Base-by-base conservation (phyloP, 1,139 yeast genomes). In the Blastobotrys serpentis region DNA sequence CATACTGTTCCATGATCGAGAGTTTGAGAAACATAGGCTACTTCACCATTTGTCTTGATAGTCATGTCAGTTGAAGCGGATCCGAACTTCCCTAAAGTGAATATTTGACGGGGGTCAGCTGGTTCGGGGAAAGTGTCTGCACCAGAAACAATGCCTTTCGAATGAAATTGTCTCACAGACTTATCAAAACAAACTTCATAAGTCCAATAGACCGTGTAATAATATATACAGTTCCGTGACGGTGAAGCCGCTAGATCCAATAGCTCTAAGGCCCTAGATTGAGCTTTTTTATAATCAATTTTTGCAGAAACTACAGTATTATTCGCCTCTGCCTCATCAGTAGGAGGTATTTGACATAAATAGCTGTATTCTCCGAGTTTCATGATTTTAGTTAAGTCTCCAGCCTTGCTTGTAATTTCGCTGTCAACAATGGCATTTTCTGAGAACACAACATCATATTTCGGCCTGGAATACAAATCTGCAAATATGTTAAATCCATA, bases 1-100 rank as follows among this genome's bases (percentile, higher is more conserved):
- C 98, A 90, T 1, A 74, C 57, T 3, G 81, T 78, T 1, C 98
- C 98, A 50, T 74, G 69, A 0, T 67, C 70, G 11, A 85, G 66
- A 1, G 70, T 66, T 53, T 85, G 88, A 45, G 56, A 46, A 4
- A 60, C 49, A 40, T 57, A 60, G 21, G 49, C 49, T 13, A 49
- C 46, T 25, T 52, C 49, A 23, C 55, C 56, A 36, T 50, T 48
- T 18, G 43, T 47, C 55, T 58, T 38, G 48, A 40, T 58, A 49
- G 57, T 59, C 1, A 64, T 56, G 1, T 55, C 3, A n/a, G n/a
- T n/a, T 7, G 40, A n/a, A 17, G 40, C 18, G 10, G 23, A 25
- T 3, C 60, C 62, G 51, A 75, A 71, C 45, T 72, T 62, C 3
- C 84, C 86, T 18, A 81, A 65, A 0, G 71, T 70, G 55, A 67